Evolutionary conservation across 805 yeast genomes (phyloP), one percentile per base, ranked within the genome.

Genomic region (Saccharomycopsis vini): DNA sequence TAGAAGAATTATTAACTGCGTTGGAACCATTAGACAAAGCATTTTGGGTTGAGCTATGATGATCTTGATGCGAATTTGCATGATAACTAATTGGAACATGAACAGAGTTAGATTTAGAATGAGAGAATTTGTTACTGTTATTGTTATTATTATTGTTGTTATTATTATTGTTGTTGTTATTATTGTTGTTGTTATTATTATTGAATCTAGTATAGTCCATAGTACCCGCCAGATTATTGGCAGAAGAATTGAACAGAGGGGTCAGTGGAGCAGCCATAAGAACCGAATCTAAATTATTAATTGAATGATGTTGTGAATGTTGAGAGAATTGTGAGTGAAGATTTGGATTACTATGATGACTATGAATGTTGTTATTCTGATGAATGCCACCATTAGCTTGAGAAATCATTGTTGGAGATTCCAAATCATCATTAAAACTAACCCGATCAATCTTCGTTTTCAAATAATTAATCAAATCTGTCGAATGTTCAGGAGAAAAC

Each of bases 381-480:
- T 22, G 29, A 36, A 7, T 12, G 19, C 12, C 31, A 7, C 39
- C 37, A 30, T 19, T 36, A 13, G 41, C 38, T 20, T 13, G 20
- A 36, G 26, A 5, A 9, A 9, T 10, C 6, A n/a, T 36, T 18
- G 44, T 45, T 26, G 51, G 51, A 12, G 46, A 42, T 20, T 48
- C 51, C 21, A 48, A 34, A 26, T 48, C 51, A 33, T 48, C 51
- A 23, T 42, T 45, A 36, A 48, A 48, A 30, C 49, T 45, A 18
- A 48, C 38, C 20, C 49, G 18, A 31, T 48, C 51, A 33, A 48
- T 45, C 24, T 48, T 39, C 20, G 43, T 21, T 30, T 48, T 48
- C 18, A 48, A 21, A 23, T 45, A 45, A 23, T 46, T 46, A 29
- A 48, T 42, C 15, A 48, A 24, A n/a, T 48, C 51, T 18, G 47